Evolutionary conservation across 352 stramenopile species (phyloP).

Genomic region (Globisporangium splendens): DNA sequence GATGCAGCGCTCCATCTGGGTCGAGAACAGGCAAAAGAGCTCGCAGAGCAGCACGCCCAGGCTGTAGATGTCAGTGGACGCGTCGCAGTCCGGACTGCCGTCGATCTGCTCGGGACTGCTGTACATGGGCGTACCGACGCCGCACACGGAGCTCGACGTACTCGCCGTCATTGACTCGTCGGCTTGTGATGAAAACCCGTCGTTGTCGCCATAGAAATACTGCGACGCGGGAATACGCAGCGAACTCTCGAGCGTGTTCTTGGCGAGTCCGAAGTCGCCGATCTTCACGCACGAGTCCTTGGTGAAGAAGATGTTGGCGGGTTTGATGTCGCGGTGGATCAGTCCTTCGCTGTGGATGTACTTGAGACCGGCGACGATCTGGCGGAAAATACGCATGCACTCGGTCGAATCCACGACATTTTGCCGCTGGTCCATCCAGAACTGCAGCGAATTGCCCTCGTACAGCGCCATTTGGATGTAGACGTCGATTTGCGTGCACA

Average conservation of each 20-base stretch:
- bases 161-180: conserved; percentile 13
- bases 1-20: conserved; percentile 74
- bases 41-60: conserved; percentile 73
- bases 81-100: conserved; percentile 34
- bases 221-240: conserved; percentile 51
- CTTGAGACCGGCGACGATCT: conserved; percentile 68
- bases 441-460: conserved; percentile 81
- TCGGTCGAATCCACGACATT: conserved; percentile 33
- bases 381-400: conserved; percentile 69
- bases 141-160: conserved; percentile 52
- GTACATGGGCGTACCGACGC: conserved; percentile 67
- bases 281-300: conserved; percentile 76
- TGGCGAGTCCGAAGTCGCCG: conserved; percentile 78
- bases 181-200: conserved; percentile 2
- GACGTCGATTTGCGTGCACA: conserved; percentile 79
- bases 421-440: conserved; percentile 64
- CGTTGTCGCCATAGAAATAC: conserved; percentile 39
- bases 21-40: conserved; percentile 69
- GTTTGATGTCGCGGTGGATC: conserved; percentile 81
- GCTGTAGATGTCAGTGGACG: conserved; percentile 70
- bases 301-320: conserved; percentile 79
- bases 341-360: conserved; percentile 76
- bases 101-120: conserved; percentile 67
- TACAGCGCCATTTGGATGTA: conserved; percentile 96
- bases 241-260: conserved; percentile 59